A percentile compares a stretch with the other conserved stretches of the same genome.
Conservation (phyloP, 2,329 filamentous ascomycete genomes). For the Botrytis paeoniae region DNA sequence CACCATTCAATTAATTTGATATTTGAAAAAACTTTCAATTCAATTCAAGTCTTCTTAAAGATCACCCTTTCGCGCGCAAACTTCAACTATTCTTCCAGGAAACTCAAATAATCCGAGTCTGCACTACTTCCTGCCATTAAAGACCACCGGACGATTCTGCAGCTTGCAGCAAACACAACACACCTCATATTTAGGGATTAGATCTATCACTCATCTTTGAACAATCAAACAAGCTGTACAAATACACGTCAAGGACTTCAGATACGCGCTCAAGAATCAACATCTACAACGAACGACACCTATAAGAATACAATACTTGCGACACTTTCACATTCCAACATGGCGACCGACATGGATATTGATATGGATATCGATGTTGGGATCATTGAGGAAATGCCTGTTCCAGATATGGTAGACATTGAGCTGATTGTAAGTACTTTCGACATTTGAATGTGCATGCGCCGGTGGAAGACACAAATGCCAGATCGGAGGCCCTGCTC, state of each 20-base stretch:
- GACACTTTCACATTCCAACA: slow-evolving; percentile 21
- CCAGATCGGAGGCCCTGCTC: background rate
- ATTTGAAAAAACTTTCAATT: background rate
- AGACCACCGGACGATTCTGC: background rate
- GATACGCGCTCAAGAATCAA: background rate
- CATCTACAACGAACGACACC: background rate
- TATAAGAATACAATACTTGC: background rate
- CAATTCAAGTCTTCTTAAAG: background rate
- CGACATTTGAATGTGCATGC: background rate
- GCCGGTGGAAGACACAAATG: background rate
- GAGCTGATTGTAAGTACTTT: slow-evolving; percentile 14
- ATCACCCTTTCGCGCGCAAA: background rate
- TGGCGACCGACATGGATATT: slow-evolving; percentile 59
- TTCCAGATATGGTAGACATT: slow-evolving; percentile 18
- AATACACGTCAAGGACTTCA: background rate
- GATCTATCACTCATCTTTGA: background rate
- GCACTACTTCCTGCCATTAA: background rate
- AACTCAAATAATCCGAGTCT: background rate
- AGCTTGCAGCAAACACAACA: background rate
- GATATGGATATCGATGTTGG: slow-evolving; percentile 72
- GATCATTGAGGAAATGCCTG: slow-evolving; percentile 42
- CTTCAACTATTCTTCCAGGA: background rate
- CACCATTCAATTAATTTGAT: background rate
- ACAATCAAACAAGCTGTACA: background rate
- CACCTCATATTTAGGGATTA: background rate